A percentile compares a stretch with the other conserved stretches of the same genome.
Conservation (phyloP, 176 grass and related monocot species). For the Bothriochloa decipiens region DNA sequence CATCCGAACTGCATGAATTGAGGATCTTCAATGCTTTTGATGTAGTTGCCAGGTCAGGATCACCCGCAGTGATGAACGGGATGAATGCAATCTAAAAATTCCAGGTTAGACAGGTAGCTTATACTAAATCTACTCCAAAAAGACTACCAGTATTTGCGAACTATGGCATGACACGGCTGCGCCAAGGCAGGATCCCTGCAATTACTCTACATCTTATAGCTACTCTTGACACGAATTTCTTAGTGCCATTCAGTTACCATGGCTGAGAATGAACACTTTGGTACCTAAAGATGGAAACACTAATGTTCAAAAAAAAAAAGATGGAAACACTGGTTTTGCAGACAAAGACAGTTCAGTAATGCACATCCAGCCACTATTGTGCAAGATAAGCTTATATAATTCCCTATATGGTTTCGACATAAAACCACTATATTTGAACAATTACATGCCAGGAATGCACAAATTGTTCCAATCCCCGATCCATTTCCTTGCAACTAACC, state of each 20-base stretch:
- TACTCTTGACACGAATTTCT: not conserved
- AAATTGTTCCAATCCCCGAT: not conserved
- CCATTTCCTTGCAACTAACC: not conserved
- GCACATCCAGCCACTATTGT: not conserved
- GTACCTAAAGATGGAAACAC: too few species aligned
- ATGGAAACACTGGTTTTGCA: not conserved
- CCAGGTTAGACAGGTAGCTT: not conserved
- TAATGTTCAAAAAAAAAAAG: too few species aligned
- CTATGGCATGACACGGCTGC: too few species aligned
- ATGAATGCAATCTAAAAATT: constrained; percentile 70
- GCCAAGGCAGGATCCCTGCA: too few species aligned
- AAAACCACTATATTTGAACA: not conserved
- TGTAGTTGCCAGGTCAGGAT: constrained; percentile 83
- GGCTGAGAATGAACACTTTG: not conserved
- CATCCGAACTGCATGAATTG: constrained; percentile 75
- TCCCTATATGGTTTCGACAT: not conserved
- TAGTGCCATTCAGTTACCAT: not conserved
- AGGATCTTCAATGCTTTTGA: constrained; percentile 80
- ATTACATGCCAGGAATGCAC: too few species aligned
- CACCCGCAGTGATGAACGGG: constrained; percentile 89
- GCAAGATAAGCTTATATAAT: not conserved
- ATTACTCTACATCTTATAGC: not conserved
- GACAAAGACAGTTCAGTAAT: not conserved
- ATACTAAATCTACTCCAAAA: too few species aligned
- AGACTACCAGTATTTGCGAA: too few species aligned